phyloP scores from a whole-genome alignment of 352 stramenopile genomes.

The Globisporangium parvum region DNA sequence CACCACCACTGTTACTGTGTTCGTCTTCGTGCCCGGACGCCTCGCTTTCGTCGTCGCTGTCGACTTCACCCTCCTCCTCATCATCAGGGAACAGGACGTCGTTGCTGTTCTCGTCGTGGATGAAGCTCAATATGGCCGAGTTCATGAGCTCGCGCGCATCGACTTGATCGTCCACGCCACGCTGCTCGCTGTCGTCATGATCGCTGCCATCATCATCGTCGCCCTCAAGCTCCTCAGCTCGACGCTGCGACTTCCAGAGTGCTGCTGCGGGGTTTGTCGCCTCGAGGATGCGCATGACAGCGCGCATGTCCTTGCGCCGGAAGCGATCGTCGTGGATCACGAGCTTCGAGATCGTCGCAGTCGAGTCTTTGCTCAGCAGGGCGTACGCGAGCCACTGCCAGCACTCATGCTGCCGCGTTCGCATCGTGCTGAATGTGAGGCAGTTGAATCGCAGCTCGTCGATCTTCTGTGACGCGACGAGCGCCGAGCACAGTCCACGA shows the following conservation, averaged over 20 bases:
- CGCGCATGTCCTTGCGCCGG: neutral
- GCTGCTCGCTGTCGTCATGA: neutral
- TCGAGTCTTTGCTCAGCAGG: constrained; percentile 9
- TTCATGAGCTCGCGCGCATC: too few relatives aligned
- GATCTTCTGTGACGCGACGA: neutral
- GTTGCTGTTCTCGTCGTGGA: too few relatives aligned
- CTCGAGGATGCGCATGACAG: neutral
- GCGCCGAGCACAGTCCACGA: constrained; percentile 6
- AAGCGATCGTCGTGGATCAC: constrained; percentile 4
- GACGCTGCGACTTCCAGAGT: neutral
- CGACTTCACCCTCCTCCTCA: neutral
- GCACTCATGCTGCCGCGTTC: constrained; percentile 1
- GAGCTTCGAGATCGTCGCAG: constrained; percentile 5
- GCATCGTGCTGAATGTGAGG: neutral
- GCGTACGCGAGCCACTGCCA: constrained; percentile 13
- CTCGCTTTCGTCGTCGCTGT: neutral
- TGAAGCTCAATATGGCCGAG: too few relatives aligned
- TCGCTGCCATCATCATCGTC: neutral
- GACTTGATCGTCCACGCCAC: too few relatives aligned
- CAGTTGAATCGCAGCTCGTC: too few relatives aligned
- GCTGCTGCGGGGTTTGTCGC: constrained; percentile 6
- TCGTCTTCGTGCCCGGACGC: neutral
- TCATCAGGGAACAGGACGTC: too few relatives aligned
- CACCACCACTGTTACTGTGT: too few relatives aligned
- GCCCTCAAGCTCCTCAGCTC: neutral